Evolutionary conservation across 306 rosid species (phyloP).

Genomic region (Quillaja saponaria): DNA sequence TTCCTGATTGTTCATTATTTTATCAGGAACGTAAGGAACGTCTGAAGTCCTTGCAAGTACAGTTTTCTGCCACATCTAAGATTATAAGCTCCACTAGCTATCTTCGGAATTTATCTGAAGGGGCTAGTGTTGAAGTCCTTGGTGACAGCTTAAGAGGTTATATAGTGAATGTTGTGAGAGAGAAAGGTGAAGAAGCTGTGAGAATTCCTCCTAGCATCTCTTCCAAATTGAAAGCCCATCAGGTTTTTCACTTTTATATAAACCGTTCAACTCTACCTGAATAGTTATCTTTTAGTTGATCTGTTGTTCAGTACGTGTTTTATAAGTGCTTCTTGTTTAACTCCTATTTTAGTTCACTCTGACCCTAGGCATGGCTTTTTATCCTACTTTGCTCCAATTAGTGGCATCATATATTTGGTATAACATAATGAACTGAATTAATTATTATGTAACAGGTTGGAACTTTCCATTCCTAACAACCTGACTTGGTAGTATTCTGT

Average conservation of each 20-base stretch:
- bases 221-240: conserved; percentile 81
- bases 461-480: no score
- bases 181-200: conserved; percentile 87
- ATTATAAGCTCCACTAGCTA: conserved; percentile 52
- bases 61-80: conserved; percentile 71
- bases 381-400: no score
- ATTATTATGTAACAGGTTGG: no score
- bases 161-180: conserved; percentile 94
- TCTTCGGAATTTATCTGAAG: conserved; percentile 76
- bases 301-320: no score
- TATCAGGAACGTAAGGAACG: conserved; percentile 95
- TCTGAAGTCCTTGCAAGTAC: conserved; percentile 71
- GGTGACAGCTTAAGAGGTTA: conserved; percentile 81
- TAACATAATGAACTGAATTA: no score
- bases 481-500: no score
- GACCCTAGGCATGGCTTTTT: no score
- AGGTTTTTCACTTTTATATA: conserved; percentile 60
- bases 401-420: no score
- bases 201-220: conserved; percentile 94
- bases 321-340: no score
- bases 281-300: no score
- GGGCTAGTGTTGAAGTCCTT: conserved; percentile 67
- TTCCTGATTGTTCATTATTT: conserved; percentile 18
- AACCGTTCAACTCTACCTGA: no score
- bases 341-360: no score